Percentiles rank a stretch among this genome's conserved stretches.
These are phyloP conservation scores for Chlorencoelia australis DNA, from an alignment of 2,329 filamentous ascomycete genomes.

Conservation along the genomic window DNA sequence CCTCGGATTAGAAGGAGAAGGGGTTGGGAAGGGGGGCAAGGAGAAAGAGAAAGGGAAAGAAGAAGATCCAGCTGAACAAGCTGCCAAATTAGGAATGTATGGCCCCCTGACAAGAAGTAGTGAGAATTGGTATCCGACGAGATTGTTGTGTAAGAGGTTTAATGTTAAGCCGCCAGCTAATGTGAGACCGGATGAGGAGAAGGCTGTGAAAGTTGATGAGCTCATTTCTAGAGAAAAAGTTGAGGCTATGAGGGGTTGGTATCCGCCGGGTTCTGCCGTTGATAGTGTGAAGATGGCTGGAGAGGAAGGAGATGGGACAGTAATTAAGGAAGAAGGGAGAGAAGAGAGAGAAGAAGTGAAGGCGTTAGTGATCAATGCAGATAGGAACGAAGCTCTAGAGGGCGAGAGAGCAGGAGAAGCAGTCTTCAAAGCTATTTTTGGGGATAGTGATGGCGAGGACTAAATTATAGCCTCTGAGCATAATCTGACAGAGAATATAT, in stretches of 20 bases:
- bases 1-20: slow-evolving; percentile 24
- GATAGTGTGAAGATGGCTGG: slow-evolving; percentile 7
- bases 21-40: slow-evolving; percentile 33
- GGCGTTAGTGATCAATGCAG: slow-evolving; percentile 48
- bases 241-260: slow-evolving; percentile 28
- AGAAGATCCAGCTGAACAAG: slow-evolving; percentile 72
- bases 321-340: slow-evolving; percentile 8
- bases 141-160: slow-evolving; percentile 89
- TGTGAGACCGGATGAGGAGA: slow-evolving; percentile 38
- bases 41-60: slow-evolving; percentile 43
- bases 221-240: too few species aligned
- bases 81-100: slow-evolving; percentile 87
- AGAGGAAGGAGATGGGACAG: not conserved
- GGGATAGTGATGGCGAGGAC: slow-evolving; percentile 65
- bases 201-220: slow-evolving; percentile 38
- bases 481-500: too few species aligned
- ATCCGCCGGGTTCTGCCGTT: slow-evolving; percentile 25
- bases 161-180: slow-evolving; percentile 71
- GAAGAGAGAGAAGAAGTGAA: slow-evolving; percentile 9
- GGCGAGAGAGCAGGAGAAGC: slow-evolving; percentile 65
- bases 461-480: too few species aligned
- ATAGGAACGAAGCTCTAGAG: slow-evolving; percentile 70
- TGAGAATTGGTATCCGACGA: slow-evolving; percentile 65
- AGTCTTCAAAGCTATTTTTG: slow-evolving; percentile 89
- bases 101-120: slow-evolving; percentile 71